These are phyloP conservation scores for Trichophyton schoenleinii DNA, from an alignment of 2,329 filamentous ascomycete species.

Conservation along the genomic window DNA sequence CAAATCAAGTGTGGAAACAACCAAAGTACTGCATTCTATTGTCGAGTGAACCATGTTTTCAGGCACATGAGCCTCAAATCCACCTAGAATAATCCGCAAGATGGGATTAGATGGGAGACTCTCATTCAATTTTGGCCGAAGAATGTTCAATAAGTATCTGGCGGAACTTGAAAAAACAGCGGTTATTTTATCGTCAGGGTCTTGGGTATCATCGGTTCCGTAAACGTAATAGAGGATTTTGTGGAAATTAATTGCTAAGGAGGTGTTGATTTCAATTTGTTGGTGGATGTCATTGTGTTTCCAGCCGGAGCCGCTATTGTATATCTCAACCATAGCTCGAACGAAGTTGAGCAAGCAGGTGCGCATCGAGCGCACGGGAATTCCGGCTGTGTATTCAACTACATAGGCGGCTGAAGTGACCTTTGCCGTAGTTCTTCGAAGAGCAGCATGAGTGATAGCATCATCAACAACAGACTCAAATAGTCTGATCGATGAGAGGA, in stretches of 20 bases:
- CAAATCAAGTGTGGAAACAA: conserved; percentile 52
- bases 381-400: conserved; percentile 50
- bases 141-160: conserved; percentile 61
- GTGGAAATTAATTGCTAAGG: conserved; percentile 57
- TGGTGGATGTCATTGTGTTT: conserved; percentile 59
- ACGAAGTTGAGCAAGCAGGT: conserved; percentile 61
- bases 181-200: conserved; percentile 41
- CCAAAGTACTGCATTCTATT: conserved; percentile 41
- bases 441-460: conserved; percentile 46
- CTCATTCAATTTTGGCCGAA: conserved; percentile 57
- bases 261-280: conserved; percentile 54
- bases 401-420: conserved; percentile 20
- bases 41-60: neutral
- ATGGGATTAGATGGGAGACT: conserved; percentile 67
- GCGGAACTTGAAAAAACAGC: conserved; percentile 59
- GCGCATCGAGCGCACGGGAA: conserved; percentile 65
- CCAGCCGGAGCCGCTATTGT: conserved; percentile 80
- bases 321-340: conserved; percentile 64
- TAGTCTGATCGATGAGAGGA: conserved; percentile 59
- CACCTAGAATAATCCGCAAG: conserved; percentile 54
- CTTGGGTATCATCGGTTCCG: conserved; percentile 53
- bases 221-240: conserved; percentile 61
- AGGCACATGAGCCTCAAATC: conserved; percentile 33
- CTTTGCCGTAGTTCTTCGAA: conserved; percentile 26
- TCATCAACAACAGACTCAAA: conserved; percentile 67